Conservation (phyloP, 2,329 filamentous ascomycete species). For the Microsporum audouinii region DNA sequence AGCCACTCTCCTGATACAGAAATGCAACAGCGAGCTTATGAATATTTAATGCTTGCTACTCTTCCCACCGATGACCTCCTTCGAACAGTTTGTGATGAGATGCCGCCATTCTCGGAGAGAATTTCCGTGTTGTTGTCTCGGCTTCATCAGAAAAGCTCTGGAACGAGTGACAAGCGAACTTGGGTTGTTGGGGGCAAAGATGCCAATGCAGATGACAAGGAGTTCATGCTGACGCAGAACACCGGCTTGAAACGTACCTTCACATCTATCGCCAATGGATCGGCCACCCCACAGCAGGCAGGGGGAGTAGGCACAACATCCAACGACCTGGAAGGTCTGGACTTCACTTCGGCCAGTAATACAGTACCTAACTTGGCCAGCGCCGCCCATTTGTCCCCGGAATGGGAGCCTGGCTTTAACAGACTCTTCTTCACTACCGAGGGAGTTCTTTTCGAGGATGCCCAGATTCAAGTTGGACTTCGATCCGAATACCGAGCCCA, state of each 20-base stretch:
- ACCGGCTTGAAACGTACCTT: conserved; percentile 79
- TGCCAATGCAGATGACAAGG: conserved; percentile 69
- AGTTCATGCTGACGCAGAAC: conserved; percentile 69
- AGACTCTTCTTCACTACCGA: conserved; percentile 67
- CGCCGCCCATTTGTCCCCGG: conserved; percentile 81
- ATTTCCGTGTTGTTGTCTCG: conserved; percentile 84
- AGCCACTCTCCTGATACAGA: conserved; percentile 92
- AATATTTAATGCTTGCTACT: conserved; percentile 77
- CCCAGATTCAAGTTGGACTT: conserved; percentile 82
- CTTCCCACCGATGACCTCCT: conserved; percentile 83
- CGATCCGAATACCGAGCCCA: conserved; percentile 92
- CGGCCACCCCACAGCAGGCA: conserved; percentile 22
- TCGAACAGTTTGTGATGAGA: conserved; percentile 90
- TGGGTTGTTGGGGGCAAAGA: conserved; percentile 98
- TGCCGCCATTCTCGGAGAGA: conserved; percentile 94
- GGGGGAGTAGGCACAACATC: conserved; percentile 34
- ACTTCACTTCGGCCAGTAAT: conserved; percentile 52
- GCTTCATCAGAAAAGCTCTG: conserved; percentile 86
- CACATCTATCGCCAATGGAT: conserved; percentile 43
- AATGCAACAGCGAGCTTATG: conserved; percentile 88
- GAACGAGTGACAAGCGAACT: conserved; percentile 86
- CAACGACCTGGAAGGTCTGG: conserved; percentile 68
- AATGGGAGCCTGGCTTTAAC: conserved; percentile 87
- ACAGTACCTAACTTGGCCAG: conserved; percentile 75
- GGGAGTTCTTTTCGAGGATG: conserved; percentile 88